These are phyloP conservation scores for Capsicum rhomboideum DNA, from an alignment of 257 asterid species.

Conservation along the genomic window DNA sequence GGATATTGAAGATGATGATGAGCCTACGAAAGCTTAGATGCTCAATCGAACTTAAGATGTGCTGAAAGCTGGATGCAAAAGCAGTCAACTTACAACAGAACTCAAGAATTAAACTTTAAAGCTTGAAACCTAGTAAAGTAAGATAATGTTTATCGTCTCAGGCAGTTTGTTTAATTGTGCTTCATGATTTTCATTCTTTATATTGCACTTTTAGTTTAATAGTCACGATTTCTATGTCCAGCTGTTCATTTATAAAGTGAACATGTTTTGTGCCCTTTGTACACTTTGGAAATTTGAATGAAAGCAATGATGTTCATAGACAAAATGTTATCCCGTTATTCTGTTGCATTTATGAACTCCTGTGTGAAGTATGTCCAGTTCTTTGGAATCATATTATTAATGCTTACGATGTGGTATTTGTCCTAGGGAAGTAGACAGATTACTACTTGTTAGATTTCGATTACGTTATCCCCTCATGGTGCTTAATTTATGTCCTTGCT, in stretches of 20 bases:
- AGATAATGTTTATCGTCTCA: background rate
- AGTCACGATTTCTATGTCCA: background rate
- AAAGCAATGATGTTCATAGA: conserved; percentile 3
- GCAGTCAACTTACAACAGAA: background rate
- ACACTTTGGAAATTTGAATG: background rate
- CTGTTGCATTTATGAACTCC: background rate
- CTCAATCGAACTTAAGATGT: background rate
- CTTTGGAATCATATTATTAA: background rate
- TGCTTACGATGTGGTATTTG: background rate
- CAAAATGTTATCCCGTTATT: background rate
- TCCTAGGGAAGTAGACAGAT: background rate
- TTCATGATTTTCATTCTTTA: background rate
- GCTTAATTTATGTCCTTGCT: background rate
- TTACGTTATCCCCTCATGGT: background rate
- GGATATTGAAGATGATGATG: conserved; percentile 77
- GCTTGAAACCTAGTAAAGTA: conserved; percentile 2
- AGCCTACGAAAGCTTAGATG: conserved; percentile 27
- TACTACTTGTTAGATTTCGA: background rate
- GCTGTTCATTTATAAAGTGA: background rate
- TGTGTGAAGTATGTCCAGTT: background rate
- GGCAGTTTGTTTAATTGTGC: conserved; percentile 11
- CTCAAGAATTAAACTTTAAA: background rate
- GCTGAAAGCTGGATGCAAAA: background rate
- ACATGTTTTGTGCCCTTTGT: background rate
- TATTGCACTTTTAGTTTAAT: background rate